Conservation (phyloP, 768 basidiomycete species). For the Strobilomyces confusus region DNA sequence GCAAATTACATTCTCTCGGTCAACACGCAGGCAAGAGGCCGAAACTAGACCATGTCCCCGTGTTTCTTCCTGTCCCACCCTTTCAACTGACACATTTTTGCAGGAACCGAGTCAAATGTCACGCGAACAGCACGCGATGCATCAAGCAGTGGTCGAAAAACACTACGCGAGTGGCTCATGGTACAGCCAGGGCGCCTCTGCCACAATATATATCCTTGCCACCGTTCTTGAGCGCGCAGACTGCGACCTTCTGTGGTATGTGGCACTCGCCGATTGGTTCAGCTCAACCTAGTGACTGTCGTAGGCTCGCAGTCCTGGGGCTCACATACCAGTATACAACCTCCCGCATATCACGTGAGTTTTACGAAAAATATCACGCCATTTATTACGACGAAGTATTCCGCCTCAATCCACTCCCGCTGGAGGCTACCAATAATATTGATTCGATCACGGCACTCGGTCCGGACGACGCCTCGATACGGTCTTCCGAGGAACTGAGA, state of each 20-base stretch:
- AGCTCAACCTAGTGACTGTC: constrained; percentile 3
- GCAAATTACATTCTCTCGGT: constrained; percentile 41
- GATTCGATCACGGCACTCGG: constrained; percentile 50
- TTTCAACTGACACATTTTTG: constrained; percentile 2
- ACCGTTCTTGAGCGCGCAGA: constrained; percentile 89
- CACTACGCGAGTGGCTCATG: constrained; percentile 85
- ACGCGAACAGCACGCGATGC: constrained; percentile 62
- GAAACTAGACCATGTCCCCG: constrained; percentile 45
- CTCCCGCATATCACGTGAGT: constrained; percentile 80
- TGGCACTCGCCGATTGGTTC: neutral
- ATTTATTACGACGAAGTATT: constrained; percentile 90
- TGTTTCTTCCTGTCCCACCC: neutral
- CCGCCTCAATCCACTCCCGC: constrained; percentile 71
- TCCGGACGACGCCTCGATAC: constrained; percentile 82
- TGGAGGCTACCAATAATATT: constrained; percentile 33
- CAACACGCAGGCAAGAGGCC: constrained; percentile 52
- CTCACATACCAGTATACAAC: constrained; percentile 90
- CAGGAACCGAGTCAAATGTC: constrained; percentile 58
- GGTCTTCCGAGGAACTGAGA: constrained; percentile 82
- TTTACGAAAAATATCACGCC: constrained; percentile 77
- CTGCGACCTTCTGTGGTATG: constrained; percentile 89
- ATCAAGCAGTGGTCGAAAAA: constrained; percentile 64
- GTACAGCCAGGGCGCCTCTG: constrained; percentile 86
- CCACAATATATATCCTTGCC: constrained; percentile 85
- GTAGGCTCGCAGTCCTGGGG: constrained; percentile 88